These are phyloP conservation scores for Picochlorum sp. DNA, from an alignment of 139 green algal species.

Conservation along the genomic window DNA sequence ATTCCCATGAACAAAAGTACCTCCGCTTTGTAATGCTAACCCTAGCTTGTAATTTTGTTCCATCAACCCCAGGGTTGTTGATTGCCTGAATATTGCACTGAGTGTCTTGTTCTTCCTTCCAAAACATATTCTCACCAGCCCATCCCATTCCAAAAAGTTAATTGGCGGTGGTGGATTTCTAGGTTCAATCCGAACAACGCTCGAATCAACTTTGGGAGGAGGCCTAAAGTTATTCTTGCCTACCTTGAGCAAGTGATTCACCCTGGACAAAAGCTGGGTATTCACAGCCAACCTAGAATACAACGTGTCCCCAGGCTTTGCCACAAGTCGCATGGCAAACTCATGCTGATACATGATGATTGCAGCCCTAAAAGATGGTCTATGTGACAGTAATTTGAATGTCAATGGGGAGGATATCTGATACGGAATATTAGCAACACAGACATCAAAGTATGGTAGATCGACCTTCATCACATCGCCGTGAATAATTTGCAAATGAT, in stretches of 20 bases:
- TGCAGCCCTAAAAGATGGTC: slow-evolving; percentile 70
- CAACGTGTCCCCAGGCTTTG: slow-evolving; percentile 69
- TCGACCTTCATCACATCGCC: slow-evolving; percentile 86
- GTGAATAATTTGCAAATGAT: slow-evolving; percentile 86
- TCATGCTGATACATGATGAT: slow-evolving; percentile 99
- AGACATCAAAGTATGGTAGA: slow-evolving; percentile 99
- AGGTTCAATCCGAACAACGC: slow-evolving; percentile 95
- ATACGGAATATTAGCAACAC: slow-evolving; percentile 99
- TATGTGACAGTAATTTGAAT: slow-evolving; percentile 96
- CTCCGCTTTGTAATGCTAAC: slow-evolving; percentile 17
- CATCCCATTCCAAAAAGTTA: slow-evolving; percentile 98
- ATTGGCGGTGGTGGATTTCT: slow-evolving; percentile 83
- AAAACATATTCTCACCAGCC: slow-evolving; percentile 86
- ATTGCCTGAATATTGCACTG: slow-evolving; percentile 76
- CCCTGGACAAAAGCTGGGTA: slow-evolving; percentile 86
- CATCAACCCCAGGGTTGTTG: slow-evolving; percentile 54
- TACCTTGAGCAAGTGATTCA: slow-evolving; percentile 52
- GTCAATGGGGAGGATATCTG: slow-evolving; percentile 97
- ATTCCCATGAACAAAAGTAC: neutral
- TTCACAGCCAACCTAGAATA: slow-evolving; percentile 92
- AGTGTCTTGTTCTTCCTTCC: slow-evolving; percentile 97
- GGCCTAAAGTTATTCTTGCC: slow-evolving; percentile 94
- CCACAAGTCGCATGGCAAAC: slow-evolving; percentile 98
- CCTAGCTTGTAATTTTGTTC: slow-evolving; percentile 66
- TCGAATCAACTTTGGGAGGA: slow-evolving; percentile 95